Evolutionary conservation across 2,329 filamentous ascomycete genomes (phyloP).

Genomic region (Cercospora sojina): DNA sequence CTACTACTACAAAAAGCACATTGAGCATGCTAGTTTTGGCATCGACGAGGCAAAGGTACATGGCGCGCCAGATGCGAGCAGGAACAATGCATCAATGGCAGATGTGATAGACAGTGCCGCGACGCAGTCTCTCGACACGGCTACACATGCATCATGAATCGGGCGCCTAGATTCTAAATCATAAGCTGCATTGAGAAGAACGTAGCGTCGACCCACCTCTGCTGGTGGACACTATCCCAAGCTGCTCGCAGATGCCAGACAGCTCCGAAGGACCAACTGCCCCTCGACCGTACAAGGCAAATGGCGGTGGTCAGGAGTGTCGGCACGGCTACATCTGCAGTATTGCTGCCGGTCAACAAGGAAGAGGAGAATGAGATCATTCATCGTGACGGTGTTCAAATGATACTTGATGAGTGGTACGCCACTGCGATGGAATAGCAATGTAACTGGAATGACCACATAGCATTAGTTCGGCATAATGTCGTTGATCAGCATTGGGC

Average conservation of each 20-base stretch:
- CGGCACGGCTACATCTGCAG: background rate
- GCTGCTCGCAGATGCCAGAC: background rate
- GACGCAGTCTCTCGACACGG: background rate
- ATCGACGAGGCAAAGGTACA: slow-evolving; percentile 1
- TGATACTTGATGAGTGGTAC: background rate
- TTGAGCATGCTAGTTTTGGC: slow-evolving; percentile 72
- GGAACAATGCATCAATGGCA: background rate
- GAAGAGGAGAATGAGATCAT: background rate
- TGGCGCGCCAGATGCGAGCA: background rate
- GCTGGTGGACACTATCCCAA: background rate
- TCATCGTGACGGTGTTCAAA: background rate
- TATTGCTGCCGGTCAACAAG: background rate
- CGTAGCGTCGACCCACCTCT: background rate
- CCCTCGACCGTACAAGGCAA: background rate
- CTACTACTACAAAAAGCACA: slow-evolving; percentile 80
- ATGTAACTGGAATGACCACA: background rate
- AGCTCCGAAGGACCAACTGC: background rate
- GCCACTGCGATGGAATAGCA: background rate
- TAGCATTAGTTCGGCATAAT: background rate
- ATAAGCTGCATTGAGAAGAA: background rate
- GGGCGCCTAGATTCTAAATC: background rate
- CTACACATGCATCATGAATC: background rate
- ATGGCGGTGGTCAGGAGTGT: background rate
- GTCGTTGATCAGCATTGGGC: background rate
- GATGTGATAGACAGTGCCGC: background rate